These are phyloP conservation scores for Phaeosphaeria sp. DNA, from an alignment of 2,329 filamentous ascomycete genomes.

Conservation along the genomic window DNA sequence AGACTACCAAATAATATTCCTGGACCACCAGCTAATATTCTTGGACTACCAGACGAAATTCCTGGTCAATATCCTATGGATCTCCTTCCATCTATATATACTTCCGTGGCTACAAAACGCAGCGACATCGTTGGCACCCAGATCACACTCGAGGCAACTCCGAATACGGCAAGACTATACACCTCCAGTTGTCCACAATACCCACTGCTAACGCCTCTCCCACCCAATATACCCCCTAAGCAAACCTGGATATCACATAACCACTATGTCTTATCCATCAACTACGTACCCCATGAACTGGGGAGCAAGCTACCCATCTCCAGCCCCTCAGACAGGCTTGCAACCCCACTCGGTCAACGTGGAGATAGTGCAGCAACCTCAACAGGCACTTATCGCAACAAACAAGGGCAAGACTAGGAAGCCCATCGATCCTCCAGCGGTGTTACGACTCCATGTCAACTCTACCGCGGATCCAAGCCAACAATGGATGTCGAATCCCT, in stretches of 20 bases:
- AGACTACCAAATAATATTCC: not conserved
- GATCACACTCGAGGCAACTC: not conserved
- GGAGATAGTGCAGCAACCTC: slow-evolving; percentile 63
- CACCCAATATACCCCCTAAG: too few species aligned
- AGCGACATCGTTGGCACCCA: not conserved
- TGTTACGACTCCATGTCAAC: slow-evolving; percentile 72
- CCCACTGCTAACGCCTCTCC: too few species aligned
- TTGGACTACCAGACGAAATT: not conserved
- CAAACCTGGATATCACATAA: too few species aligned
- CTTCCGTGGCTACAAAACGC: not conserved
- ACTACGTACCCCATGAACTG: too few species aligned
- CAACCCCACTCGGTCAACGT: not conserved
- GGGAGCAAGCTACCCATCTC: too few species aligned
- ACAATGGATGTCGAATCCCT: slow-evolving; percentile 70
- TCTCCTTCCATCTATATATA: not conserved
- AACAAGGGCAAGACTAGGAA: slow-evolving; percentile 77
- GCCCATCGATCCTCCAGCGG: slow-evolving; percentile 85
- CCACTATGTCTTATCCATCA: too few species aligned
- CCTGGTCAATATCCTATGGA: not conserved
- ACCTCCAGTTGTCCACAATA: too few species aligned
- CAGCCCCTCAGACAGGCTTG: not conserved
- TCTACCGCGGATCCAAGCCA: slow-evolving; percentile 61
- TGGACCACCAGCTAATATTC: not conserved
- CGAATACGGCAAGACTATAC: not conserved
- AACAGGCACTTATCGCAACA: slow-evolving; percentile 67